Base-by-base conservation (phyloP, 1,284 basidiomycete species). In the Ganoderma boninense region DNA sequence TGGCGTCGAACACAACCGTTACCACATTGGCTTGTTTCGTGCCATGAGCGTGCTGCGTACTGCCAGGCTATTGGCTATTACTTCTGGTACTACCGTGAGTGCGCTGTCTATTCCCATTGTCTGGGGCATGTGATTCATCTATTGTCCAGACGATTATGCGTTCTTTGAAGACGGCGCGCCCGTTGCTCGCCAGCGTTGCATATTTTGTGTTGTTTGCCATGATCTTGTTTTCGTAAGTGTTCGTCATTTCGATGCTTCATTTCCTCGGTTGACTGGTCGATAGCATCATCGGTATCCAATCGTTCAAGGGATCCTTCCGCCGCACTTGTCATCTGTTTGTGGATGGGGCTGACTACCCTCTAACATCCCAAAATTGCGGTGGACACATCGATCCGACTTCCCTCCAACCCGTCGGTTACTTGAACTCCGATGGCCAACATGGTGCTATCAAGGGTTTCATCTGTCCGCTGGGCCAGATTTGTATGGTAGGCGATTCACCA, bases 201-300 rank as follows among this genome's bases (percentile, higher is more conserved):
- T 95, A 95, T 80, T 99, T 98, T 79, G 93, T 97, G 32, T 75
- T 96, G 43, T 99, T 98, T 77, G 96, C 96, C 0, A 94, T 96
- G 83, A 84, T 93, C 6, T 79, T 99, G 10, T 98, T 99, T 81
- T 95, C 94, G 92, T 93, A 71, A 77, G 92, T 84, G 10, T n/a
- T 11, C 10, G 20, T n/a, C 4, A 8, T 54, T 11, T 65, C 11
- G 2, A 18, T 59, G 52, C 14, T 18, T 35, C 18, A n/a, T 2
- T 18, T 13, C 26, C 20, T 56, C 32, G 29, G 42, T 65, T 63
- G 38, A 49, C 26, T 66, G 54, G 71, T 10, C 65, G 62, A 61
- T 62, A 95, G 93, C 8, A 94, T 98, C 76, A 94, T 97, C 67
- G 96, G 97, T 26, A 90, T 97, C 0, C 95, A 97, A 77, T 90